Percentiles rank a stretch among this genome's conserved stretches.
phyloP scores from a whole-genome alignment of 495 filamentous ascomycete genomes.

The Podospora comata region DNA sequence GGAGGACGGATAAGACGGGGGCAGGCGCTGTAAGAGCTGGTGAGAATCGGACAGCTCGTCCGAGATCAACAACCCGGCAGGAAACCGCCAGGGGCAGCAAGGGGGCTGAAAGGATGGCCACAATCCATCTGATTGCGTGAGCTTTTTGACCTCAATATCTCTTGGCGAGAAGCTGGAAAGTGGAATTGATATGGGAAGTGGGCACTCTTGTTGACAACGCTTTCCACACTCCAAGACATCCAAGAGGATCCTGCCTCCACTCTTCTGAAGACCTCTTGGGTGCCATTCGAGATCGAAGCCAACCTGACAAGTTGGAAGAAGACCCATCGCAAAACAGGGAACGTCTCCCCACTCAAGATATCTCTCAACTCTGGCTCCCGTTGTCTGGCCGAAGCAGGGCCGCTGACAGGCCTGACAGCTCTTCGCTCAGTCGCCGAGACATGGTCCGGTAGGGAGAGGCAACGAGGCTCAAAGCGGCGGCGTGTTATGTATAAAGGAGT shows the following conservation, averaged over 20 bases:
- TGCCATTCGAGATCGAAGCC: background rate
- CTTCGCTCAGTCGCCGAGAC: background rate
- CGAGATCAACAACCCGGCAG: constrained; percentile 9
- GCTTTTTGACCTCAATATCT: constrained; percentile 8
- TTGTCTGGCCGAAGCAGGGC: background rate
- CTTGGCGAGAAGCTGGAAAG: constrained; percentile 4
- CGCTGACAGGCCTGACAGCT: background rate
- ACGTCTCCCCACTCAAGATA: background rate
- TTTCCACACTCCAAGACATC: background rate
- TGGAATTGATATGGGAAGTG: constrained; percentile 1
- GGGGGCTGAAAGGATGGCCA: background rate
- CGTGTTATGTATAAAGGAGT: background rate
- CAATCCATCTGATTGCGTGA: constrained; percentile 1
- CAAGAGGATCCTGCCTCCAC: background rate
- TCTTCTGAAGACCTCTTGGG: background rate
- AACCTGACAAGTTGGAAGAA: background rate
- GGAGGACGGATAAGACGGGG: constrained; percentile 5
- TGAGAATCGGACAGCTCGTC: constrained; percentile 7
- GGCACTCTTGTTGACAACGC: background rate
- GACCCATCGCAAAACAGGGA: background rate
- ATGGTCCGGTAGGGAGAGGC: background rate
- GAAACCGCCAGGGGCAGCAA: constrained; percentile 7
- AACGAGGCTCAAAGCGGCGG: background rate
- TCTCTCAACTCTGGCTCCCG: background rate
- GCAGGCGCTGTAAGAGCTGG: background rate